These are phyloP conservation scores for Thraustotheca clavata DNA, from an alignment of 352 stramenopile species.

Conservation along the genomic window DNA sequence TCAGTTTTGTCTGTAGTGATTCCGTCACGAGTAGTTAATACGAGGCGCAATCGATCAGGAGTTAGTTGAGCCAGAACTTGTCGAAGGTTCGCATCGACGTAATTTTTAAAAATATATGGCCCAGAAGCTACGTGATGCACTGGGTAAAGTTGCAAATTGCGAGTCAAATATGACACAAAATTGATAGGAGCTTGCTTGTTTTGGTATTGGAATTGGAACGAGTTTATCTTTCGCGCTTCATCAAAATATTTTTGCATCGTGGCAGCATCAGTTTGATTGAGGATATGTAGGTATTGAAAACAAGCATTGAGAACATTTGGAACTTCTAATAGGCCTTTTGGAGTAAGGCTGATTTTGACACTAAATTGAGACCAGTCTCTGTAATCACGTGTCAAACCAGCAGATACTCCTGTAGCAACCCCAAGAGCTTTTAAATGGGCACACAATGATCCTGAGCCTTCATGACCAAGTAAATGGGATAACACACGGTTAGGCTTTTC, in stretches of 20 bases:
- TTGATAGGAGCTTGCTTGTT: slow-evolving; percentile 27
- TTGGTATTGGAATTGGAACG: slow-evolving; percentile 30
- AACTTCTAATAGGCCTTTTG: slow-evolving; percentile 24
- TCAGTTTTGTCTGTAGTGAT: too few relatives aligned
- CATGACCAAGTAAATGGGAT: slow-evolving; percentile 75
- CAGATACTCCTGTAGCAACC: slow-evolving; percentile 30
- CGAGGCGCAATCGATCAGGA: slow-evolving; percentile 33
- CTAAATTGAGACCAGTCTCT: slow-evolving; percentile 25
- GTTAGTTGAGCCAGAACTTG: slow-evolving; percentile 30
- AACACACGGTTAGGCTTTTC: slow-evolving; percentile 44
- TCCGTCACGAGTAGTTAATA: too few relatives aligned
- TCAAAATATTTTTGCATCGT: slow-evolving; percentile 24
- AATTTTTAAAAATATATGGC: slow-evolving; percentile 25
- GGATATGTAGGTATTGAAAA: slow-evolving; percentile 27
- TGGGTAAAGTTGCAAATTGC: slow-evolving; percentile 25
- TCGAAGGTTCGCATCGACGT: slow-evolving; percentile 20
- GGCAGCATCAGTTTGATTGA: background rate
- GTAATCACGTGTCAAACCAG: slow-evolving; percentile 25
- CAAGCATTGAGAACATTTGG: slow-evolving; percentile 23
- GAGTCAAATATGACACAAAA: slow-evolving; percentile 24
- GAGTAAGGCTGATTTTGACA: slow-evolving; percentile 27
- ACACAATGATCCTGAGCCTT: slow-evolving; percentile 72
- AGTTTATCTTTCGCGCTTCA: slow-evolving; percentile 25
- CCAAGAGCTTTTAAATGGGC: slow-evolving; percentile 60
- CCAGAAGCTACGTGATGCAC: slow-evolving; percentile 22